Conservation (phyloP, 768 basidiomycete species). For the Rhizopogon roseolus region DNA sequence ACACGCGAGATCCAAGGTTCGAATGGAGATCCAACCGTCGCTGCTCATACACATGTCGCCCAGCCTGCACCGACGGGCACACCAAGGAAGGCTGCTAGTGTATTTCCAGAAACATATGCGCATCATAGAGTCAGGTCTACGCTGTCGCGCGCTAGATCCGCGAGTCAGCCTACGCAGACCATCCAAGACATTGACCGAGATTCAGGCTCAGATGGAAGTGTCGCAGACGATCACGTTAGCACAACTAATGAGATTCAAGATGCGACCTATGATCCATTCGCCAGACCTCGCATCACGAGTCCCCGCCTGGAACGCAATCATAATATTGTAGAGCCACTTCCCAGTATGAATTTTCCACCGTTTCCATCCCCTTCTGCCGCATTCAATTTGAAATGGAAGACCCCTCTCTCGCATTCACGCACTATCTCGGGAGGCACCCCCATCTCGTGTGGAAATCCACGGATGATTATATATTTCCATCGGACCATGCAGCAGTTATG, state of each 20-base stretch:
- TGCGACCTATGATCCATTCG: not conserved
- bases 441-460: constrained; percentile 1
- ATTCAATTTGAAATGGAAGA: too few relatives aligned
- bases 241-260: not conserved
- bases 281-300: not conserved
- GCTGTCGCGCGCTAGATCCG: constrained; percentile 3
- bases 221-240: not conserved
- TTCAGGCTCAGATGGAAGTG: not conserved
- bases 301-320: not conserved
- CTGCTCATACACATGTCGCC: not conserved
- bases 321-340: not conserved
- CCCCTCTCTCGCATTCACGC: constrained; percentile 4
- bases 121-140: constrained; percentile 12
- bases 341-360: too few relatives aligned
- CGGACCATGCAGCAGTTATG: constrained; percentile 1
- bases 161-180: constrained; percentile 5
- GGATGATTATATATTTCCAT: not conserved
- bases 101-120: constrained; percentile 12
- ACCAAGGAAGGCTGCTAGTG: constrained; percentile 5
- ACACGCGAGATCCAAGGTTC: constrained; percentile 14
- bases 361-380: not conserved
- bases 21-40: constrained; percentile 9
- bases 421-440: not conserved
- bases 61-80: not conserved
- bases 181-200: constrained; percentile 4